These are phyloP conservation scores for Dothistroma pini DNA, from an alignment of 2,329 filamentous ascomycete species.

Conservation along the genomic window DNA sequence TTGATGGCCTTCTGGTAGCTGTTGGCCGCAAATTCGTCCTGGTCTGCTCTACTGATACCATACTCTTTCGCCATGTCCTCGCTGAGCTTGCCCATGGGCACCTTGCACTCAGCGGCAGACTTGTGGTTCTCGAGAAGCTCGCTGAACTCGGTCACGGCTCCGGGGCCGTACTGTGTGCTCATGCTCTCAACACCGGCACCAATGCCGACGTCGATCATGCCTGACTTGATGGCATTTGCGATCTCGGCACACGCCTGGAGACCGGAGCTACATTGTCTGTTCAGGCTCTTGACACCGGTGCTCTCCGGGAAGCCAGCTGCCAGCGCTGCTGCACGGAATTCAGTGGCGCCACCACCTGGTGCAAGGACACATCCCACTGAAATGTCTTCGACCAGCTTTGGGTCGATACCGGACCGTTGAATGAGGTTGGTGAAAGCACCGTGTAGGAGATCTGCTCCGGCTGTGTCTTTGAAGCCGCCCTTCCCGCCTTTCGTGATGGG, in stretches of 20 bases:
- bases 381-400: conserved; percentile 83
- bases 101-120: conserved; percentile 92
- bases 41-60: conserved; percentile 64
- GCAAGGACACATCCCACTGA: conserved; percentile 87
- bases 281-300: conserved; percentile 80
- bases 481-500: conserved; percentile 90
- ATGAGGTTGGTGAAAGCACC: conserved; percentile 79
- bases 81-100: conserved; percentile 90
- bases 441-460: conserved; percentile 79
- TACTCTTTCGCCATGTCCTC: conserved; percentile 93
- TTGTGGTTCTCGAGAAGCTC: conserved; percentile 77
- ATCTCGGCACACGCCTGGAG: conserved; percentile 91
- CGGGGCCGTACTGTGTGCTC: conserved; percentile 84
- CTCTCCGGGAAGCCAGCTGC: conserved; percentile 86
- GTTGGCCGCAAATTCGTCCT: conserved; percentile 90
- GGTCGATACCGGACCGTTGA: conserved; percentile 83
- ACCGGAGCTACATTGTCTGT: conserved; percentile 91
- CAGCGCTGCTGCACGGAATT: conserved; percentile 89
- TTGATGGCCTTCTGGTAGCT: conserved; percentile 87
- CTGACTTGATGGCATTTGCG: conserved; percentile 83
- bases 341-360: conserved; percentile 90
- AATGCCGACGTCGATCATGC: conserved; percentile 94
- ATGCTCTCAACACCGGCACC: conserved; percentile 97
- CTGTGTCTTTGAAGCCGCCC: conserved; percentile 93
- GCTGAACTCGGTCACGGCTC: conserved; percentile 88